Conservation (phyloP, 768 basidiomycete species). For the Pulveroboletus sp. region DNA sequence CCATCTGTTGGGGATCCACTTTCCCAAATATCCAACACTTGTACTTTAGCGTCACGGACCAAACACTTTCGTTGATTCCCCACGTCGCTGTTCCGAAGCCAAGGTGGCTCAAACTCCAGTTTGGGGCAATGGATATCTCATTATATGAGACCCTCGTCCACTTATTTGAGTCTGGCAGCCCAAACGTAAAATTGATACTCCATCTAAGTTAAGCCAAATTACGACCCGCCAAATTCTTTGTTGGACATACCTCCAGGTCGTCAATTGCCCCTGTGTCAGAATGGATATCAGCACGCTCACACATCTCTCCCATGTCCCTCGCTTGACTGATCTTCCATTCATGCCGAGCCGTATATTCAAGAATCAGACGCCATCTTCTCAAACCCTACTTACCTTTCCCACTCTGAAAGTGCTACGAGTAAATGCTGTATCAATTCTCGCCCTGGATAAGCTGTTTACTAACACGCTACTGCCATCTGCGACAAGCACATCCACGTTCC, state of each 20-base stretch:
- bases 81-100: not conserved
- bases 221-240: not conserved
- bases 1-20: not conserved
- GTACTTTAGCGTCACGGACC: not conserved
- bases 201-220: not conserved
- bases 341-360: no score
- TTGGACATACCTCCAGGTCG: not conserved
- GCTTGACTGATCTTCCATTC: no score
- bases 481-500: no score
- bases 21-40: not conserved
- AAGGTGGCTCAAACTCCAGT: not conserved
- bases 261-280: not conserved
- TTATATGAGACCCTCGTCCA: not conserved
- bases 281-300: not conserved
- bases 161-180: not conserved
- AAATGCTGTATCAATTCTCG: no score
- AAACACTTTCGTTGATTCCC: not conserved
- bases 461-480: no score
- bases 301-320: not conserved
- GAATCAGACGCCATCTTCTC: no score
- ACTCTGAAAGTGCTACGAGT: no score
- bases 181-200: not conserved
- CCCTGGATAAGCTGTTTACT: no score
- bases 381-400: no score
- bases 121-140: not conserved